Evolutionary conservation across 1,284 basidiomycete species (phyloP).

Genomic region (Xerocomus amazonicus): DNA sequence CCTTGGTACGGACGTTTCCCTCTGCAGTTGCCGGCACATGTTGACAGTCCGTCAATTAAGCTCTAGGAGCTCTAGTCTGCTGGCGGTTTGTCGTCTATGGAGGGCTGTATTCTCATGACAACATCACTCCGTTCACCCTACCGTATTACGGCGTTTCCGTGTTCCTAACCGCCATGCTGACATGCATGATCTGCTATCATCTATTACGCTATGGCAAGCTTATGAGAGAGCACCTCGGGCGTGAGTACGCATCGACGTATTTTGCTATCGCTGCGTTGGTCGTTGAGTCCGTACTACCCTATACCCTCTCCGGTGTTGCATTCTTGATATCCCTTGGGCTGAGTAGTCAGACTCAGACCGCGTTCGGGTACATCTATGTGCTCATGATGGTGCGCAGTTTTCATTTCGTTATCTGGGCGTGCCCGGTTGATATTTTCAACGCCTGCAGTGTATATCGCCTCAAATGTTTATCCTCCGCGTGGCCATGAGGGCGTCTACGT

Average conservation of each 20-base stretch:
- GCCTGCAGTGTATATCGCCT: constrained; percentile 21
- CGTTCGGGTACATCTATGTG: constrained; percentile 3
- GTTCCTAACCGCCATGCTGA: constrained; percentile 6
- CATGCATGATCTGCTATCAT: constrained; percentile 10
- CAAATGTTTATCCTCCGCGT: constrained; percentile 23
- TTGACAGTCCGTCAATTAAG: not conserved
- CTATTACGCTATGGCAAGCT: not conserved
- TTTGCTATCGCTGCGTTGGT: constrained; percentile 6
- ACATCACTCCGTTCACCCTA: constrained; percentile 1
- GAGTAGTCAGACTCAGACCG: not conserved
- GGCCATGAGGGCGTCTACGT: constrained; percentile 8
- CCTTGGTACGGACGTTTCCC: constrained; percentile 1
- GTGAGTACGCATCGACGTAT: constrained; percentile 4
- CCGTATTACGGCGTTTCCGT: constrained; percentile 6
- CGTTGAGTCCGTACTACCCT: constrained; percentile 14
- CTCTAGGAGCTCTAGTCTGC: constrained; percentile 1
- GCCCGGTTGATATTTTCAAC: not conserved
- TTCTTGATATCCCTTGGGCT: constrained; percentile 5
- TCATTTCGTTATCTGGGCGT: not conserved
- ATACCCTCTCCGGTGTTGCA: constrained; percentile 7
- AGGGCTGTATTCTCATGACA: constrained; percentile 1
- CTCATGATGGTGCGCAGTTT: constrained; percentile 5
- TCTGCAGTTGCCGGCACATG: not conserved
- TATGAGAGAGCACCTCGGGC: constrained; percentile 3
- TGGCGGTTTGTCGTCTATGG: not conserved